Evolutionary conservation across 78 protist species (phyloP), one percentile per base, ranked within the genome.

Genomic region (Polysphondylium violaceum): DNA sequence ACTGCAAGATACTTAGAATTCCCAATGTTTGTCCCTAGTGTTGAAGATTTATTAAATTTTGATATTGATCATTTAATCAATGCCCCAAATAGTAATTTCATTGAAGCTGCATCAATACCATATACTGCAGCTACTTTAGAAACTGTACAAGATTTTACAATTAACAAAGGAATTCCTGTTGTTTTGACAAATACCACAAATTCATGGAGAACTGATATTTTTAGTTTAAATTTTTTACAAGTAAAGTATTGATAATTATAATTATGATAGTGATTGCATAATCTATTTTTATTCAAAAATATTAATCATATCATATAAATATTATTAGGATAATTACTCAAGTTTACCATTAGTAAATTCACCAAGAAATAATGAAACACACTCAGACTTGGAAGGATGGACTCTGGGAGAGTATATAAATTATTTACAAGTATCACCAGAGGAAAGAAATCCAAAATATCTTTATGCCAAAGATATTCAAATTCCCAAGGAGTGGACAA

Each of bases 381-480:
- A 59, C 31, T 53, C 58, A 40, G 85, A 74, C 55, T 74, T 47
- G 44, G 12, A 68, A n/a, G 87, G 60, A 23, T 78, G 86, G 86
- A 88, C 64, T 51, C 29, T 88, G 68, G 76, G 74, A 40, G 40
- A 69, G 21, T 88, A 44, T 40, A 29, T 56, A 23, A 61, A 78
- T 12, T 69, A 74, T 51, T 51, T 74, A 47, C 40, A 76, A 31
- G 44, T 69, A 8, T 31, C 58, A 27, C 74, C 86, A 50, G 91
- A 83, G 27, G 91, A 83, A 51, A 38, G 87, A 38, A 71, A 74
- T 27, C 87, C 89, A 35, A 88, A 74, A n/a, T 35, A 73, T 53
- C 59, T 88, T 19, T 88, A 88, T 50, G 94, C 76, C 33, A 88
- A 88, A 43, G 87, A 88, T 67, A 60, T 88, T 5, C 23, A n/a